phyloP scores from a whole-genome alignment of 202 grass and related monocot species.

The Carex sylvatica region DNA sequence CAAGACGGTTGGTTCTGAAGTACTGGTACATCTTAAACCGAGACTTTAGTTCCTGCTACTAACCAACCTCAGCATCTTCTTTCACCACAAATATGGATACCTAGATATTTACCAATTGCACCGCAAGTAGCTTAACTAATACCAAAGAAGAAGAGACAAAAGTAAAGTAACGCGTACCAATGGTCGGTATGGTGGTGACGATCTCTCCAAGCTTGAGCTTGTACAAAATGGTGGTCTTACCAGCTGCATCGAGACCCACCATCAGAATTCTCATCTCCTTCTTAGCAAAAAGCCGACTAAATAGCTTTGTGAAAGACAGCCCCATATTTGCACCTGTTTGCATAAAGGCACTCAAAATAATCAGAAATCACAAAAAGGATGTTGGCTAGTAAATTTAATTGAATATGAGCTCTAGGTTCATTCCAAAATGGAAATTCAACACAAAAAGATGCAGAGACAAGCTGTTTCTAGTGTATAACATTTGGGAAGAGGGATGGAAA shows the following conservation, averaged over 20 bases:
- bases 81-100: neutral
- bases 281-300: conserved; percentile 80
- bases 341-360: conserved; percentile 3
- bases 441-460: neutral
- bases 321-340: conserved; percentile 31
- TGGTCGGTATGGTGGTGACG: conserved; percentile 76
- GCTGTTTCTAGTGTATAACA: neutral
- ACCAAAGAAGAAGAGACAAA: neutral
- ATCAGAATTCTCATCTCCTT: conserved; percentile 90
- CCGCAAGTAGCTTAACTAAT: neutral
- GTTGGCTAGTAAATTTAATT: neutral
- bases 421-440: neutral
- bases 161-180: conserved; percentile 34
- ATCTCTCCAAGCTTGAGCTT: conserved; percentile 89
- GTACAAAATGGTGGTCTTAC: conserved; percentile 86
- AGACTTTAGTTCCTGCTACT: neutral
- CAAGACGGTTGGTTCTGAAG: neutral
- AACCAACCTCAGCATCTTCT: neutral
- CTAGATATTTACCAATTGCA: conserved; percentile 1
- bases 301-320: conserved; percentile 47
- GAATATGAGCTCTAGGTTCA: neutral
- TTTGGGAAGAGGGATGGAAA: neutral
- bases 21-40: neutral
- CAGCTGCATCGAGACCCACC: conserved; percentile 82
- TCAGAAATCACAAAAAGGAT: neutral